Evolutionary conservation across 2,329 filamentous ascomycete species (phyloP).

Genomic region (Thelonectria discophora): DNA sequence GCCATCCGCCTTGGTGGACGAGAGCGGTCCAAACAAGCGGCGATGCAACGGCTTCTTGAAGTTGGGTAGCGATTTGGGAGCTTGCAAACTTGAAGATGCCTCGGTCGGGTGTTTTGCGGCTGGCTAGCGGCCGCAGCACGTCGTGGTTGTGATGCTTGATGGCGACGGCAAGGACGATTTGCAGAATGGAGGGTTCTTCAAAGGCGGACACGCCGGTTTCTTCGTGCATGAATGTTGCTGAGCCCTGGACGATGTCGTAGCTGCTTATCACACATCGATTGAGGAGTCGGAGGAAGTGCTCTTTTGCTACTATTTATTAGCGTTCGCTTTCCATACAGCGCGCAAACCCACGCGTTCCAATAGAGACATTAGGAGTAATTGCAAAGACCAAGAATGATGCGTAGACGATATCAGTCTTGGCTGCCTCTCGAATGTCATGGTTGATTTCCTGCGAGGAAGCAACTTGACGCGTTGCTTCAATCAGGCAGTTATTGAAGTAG

Average conservation of each 20-base stretch:
- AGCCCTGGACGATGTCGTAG: constrained; percentile 15
- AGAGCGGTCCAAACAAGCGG: constrained; percentile 6
- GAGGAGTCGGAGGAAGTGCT: constrained; percentile 11
- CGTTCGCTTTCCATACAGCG: background rate
- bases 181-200: constrained; percentile 10
- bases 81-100: constrained; percentile 1
- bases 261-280: constrained; percentile 18
- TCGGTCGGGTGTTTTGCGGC: background rate
- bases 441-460: background rate
- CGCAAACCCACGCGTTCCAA: background rate
- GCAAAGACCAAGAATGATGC: constrained; percentile 9
- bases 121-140: constrained; percentile 1
- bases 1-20: background rate
- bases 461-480: background rate
- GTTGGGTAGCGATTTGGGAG: background rate
- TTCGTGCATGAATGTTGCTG: constrained; percentile 13
- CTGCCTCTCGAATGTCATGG: background rate
- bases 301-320: background rate
- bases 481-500: constrained; percentile 21
- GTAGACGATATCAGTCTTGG: constrained; percentile 17
- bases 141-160: constrained; percentile 23
- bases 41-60: background rate
- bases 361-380: background rate
- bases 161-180: constrained; percentile 13
- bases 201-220: constrained; percentile 15